Evolutionary conservation across 2,329 filamentous ascomycete species (phyloP).

Genomic region (Aspergillus texensis): DNA sequence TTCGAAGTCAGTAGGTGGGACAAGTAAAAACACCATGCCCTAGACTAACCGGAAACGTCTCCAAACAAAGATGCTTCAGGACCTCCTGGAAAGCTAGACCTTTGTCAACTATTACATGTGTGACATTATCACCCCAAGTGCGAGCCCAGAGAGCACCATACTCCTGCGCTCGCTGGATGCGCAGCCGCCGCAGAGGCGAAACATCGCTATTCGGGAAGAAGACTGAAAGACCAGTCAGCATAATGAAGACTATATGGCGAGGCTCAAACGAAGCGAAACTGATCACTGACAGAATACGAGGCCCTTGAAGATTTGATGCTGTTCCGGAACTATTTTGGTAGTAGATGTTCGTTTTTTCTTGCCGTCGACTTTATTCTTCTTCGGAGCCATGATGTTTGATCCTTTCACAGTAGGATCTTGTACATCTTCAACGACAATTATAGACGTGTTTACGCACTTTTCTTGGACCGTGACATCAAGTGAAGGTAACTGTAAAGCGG

Average conservation of each 20-base stretch:
- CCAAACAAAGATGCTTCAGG: constrained; percentile 55
- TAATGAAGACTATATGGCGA: not conserved
- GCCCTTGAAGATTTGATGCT: constrained; percentile 61
- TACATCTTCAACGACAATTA: not conserved
- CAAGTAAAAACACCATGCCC: not conserved
- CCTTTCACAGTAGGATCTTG: constrained; percentile 10
- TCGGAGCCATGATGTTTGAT: constrained; percentile 19
- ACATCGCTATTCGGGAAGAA: constrained; percentile 83
- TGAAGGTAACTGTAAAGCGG: constrained; percentile 5
- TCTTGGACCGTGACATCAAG: not conserved
- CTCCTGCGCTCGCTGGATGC: constrained; percentile 74
- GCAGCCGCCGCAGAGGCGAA: constrained; percentile 64
- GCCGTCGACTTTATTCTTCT: constrained; percentile 12
- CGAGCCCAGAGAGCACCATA: constrained; percentile 74
- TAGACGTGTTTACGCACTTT: not conserved
- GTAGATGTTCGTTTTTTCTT: constrained; percentile 38
- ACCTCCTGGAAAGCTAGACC: constrained; percentile 66
- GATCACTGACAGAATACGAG: constrained; percentile 60
- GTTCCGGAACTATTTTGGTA: constrained; percentile 53
- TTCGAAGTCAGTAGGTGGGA: constrained; percentile 18
- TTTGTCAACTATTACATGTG: constrained; percentile 80
- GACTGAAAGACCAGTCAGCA: constrained; percentile 39
- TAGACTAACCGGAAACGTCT: constrained; percentile 51
- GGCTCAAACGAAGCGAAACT: not conserved
- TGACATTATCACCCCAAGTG: constrained; percentile 60